Evolutionary conservation across 2,329 filamentous ascomycete species (phyloP).

Genomic region (Colletotrichum chlorophyti): DNA sequence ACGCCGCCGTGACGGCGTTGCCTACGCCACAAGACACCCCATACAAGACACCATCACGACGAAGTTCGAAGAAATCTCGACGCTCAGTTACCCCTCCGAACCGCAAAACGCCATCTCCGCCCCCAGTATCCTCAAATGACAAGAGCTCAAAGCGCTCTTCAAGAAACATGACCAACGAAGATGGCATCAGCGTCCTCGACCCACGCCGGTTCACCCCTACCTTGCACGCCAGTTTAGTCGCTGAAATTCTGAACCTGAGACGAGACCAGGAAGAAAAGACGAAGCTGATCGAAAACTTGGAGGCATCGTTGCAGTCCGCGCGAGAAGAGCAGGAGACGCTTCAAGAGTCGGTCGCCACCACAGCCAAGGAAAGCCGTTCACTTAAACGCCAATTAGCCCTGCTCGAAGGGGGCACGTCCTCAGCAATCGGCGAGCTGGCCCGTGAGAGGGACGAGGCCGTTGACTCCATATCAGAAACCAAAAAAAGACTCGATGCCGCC

Average conservation of each 20-base stretch:
- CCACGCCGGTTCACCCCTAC: conserved; percentile 94
- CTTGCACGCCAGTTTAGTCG: conserved; percentile 90
- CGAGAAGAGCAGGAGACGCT: conserved; percentile 78
- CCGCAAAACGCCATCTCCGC: conserved; percentile 62
- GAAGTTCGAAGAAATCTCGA: conserved; percentile 65
- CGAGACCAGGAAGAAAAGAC: conserved; percentile 91
- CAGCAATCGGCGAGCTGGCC: conserved; percentile 82
- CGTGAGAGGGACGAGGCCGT: conserved; percentile 87
- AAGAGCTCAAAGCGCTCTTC: conserved; percentile 58
- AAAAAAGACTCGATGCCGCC: conserved; percentile 75
- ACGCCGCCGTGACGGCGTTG: conserved; percentile 61
- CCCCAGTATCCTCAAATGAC: conserved; percentile 50
- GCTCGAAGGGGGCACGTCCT: conserved; percentile 86
- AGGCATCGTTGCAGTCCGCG: conserved; percentile 73
- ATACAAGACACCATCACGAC: conserved; percentile 74
- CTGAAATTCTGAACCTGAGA: conserved; percentile 87
- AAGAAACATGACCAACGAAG: conserved; percentile 68
- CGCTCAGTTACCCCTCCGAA: conserved; percentile 70
- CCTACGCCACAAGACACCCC: conserved; percentile 77
- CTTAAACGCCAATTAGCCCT: conserved; percentile 86
- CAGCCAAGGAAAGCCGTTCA: conserved; percentile 78
- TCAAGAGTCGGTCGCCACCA: conserved; percentile 65
- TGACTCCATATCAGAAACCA: conserved; percentile 74
- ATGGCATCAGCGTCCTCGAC: conserved; percentile 78
- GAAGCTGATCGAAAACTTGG: conserved; percentile 84